Evolutionary conservation across 169 alveolate genomes (phyloP), one percentile per base, ranked within the genome.

Genomic region (Plasmodium relictum): DNA sequence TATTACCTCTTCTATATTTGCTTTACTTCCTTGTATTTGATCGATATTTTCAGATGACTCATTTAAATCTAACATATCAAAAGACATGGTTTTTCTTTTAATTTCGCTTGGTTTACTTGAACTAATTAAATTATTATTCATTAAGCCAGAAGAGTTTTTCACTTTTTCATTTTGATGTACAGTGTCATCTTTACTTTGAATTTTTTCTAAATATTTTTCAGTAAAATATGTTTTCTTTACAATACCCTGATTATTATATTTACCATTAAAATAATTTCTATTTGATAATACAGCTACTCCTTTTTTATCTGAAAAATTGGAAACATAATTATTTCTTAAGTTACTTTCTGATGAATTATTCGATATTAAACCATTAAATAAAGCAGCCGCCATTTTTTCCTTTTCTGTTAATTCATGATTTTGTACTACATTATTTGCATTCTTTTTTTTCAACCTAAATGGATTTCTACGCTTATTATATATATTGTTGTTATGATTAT

Each of bases 351-450:
- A 52, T 54, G 83, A 50, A 68, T 62, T 68, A 45, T 52, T 83
- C 22, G 91, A 68, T 68, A 83, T 22, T 50, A 87, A 45, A 18
- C 92, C 92, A 66, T 74, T 87, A 87, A 87, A 87, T 39, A 87
- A 52, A n/a, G 92, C 92, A 37, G 92, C 92, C 4, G 92, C 92
- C 92, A 73, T 87, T 70, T 87, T 87, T 74, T 87, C 92, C 61
- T 74, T 87, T 69, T 87, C 92, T 20, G 91, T 56, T 41, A 83
- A 52, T 65, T 68, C 85, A 18, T 54, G 16, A 14, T 54, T 54
- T 12, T 54, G 16, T 54, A 1, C 63, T 54, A 12, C 7, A 54
- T 8, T 71, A 16, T 56, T 45, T 41, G 5, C 31, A 4, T 22
- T 9, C 18, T 37, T 41, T n/a, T 54, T 44, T 59, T 37, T 83